Conservation (phyloP, 1,284 basidiomycete genomes). For the Ceratobasidium sp. region DNA sequence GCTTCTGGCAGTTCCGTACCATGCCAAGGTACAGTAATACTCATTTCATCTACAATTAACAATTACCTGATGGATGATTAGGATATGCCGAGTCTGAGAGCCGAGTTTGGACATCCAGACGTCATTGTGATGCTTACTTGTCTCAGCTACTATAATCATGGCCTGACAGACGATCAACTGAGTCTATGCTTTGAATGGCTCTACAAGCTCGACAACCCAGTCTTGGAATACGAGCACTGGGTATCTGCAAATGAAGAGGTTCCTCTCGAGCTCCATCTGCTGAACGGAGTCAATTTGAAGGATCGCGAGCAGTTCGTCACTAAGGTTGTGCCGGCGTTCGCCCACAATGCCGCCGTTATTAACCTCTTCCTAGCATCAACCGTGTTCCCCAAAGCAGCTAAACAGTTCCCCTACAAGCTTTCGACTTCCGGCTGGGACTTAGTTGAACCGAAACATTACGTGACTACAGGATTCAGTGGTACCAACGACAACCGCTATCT, state of each 20-base stretch:
- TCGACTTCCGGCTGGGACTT: slow-evolving; percentile 66
- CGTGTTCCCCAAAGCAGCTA: slow-evolving; percentile 63
- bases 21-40: slow-evolving; percentile 53
- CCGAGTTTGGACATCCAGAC: slow-evolving; percentile 68
- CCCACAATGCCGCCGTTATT: slow-evolving; percentile 56
- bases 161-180: slow-evolving; percentile 58
- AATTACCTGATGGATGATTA: slow-evolving; percentile 63
- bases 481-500: slow-evolving; percentile 65
- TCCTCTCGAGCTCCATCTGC: slow-evolving; percentile 51
- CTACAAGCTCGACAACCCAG: slow-evolving; percentile 60
- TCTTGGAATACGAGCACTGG: slow-evolving; percentile 60
- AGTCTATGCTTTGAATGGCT: slow-evolving; percentile 57
- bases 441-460: slow-evolving; percentile 54
- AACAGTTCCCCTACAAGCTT: slow-evolving; percentile 62
- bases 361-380: slow-evolving; percentile 63
- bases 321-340: slow-evolving; percentile 55
- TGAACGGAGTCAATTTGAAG: slow-evolving; percentile 58
- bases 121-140: slow-evolving; percentile 62
- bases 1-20: slow-evolving; percentile 64
- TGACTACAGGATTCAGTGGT: slow-evolving; percentile 66
- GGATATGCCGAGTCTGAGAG: slow-evolving; percentile 61
- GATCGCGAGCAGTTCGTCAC: slow-evolving; percentile 55
- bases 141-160: slow-evolving; percentile 64
- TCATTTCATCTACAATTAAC: slow-evolving; percentile 49
- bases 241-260: slow-evolving; percentile 49